These are phyloP conservation scores for Rubroshorea leprosula DNA, from an alignment of 345 rosid species.

Conservation along the genomic window DNA sequence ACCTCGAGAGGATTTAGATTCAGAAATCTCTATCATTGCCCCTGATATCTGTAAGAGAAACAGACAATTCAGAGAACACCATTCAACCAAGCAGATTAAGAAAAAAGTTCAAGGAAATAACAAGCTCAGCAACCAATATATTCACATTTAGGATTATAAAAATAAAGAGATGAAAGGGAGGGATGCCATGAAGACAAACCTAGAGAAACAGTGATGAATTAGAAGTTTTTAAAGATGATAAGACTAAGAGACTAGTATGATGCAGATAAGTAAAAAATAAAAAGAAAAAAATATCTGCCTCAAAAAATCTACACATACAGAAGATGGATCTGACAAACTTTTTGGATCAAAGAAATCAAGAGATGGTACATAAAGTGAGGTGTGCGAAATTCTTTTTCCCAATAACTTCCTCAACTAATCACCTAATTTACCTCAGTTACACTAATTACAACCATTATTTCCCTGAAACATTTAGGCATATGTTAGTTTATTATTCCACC, in stretches of 20 bases:
- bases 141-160: not conserved
- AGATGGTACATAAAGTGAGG: not conserved
- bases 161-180: not conserved
- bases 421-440: not conserved
- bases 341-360: not conserved
- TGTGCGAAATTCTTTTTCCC: not conserved
- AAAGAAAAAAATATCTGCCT: not conserved
- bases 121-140: not conserved
- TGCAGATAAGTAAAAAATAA: not conserved
- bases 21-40: constrained; percentile 86
- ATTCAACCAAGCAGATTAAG: constrained; percentile 1
- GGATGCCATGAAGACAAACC: too few relatives aligned
- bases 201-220: not conserved
- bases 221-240: not conserved
- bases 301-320: not conserved
- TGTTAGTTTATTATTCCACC: not conserved
- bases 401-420: not conserved
- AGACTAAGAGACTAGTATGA: not conserved
- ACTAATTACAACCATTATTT: not conserved
- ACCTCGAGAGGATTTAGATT: constrained; percentile 68
- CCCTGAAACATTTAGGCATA: not conserved
- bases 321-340: not conserved
- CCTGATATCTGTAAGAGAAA: constrained; percentile 83
- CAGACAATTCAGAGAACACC: constrained; percentile 10
- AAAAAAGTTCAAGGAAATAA: not conserved